Evolutionary conservation across 2,329 filamentous ascomycete species (phyloP).

Genomic region (Fusarium anthophilum): DNA sequence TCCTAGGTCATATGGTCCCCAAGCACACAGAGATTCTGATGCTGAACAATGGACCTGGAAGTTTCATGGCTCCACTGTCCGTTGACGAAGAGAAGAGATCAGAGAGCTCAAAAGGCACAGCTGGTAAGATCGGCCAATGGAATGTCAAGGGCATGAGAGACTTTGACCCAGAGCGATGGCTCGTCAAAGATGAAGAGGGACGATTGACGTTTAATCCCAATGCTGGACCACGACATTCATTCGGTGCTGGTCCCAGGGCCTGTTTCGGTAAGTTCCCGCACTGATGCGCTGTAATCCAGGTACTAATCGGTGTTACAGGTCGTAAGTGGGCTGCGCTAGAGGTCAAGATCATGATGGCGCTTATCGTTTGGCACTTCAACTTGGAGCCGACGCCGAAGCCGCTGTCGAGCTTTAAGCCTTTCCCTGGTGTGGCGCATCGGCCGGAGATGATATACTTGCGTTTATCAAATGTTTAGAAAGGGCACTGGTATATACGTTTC

Average conservation of each 20-base stretch:
- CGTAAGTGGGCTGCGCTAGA: not conserved
- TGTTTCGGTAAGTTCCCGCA: not conserved
- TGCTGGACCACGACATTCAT: not conserved
- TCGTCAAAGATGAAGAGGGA: not conserved
- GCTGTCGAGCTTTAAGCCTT: not conserved
- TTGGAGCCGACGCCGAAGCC: not conserved
- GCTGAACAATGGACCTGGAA: not conserved
- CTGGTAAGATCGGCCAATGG: not conserved
- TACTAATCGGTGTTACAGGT: not conserved
- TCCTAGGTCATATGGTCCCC: not conserved
- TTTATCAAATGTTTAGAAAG: not conserved
- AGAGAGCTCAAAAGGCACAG: not conserved
- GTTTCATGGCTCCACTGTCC: not conserved
- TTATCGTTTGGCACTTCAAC: not conserved
- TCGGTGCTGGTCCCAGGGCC: not conserved
- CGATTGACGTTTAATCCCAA: not conserved
- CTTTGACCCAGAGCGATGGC: not conserved
- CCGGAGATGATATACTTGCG: not conserved
- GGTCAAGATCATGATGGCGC: not conserved
- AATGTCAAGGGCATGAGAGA: not conserved
- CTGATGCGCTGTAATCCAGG: accelerated
- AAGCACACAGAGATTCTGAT: not conserved
- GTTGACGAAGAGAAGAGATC: not conserved
- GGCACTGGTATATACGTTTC: not conserved
- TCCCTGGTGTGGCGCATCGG: not conserved